These are phyloP conservation scores for Canavalia ensiformis DNA, from an alignment of 306 rosid species.

Conservation along the genomic window DNA sequence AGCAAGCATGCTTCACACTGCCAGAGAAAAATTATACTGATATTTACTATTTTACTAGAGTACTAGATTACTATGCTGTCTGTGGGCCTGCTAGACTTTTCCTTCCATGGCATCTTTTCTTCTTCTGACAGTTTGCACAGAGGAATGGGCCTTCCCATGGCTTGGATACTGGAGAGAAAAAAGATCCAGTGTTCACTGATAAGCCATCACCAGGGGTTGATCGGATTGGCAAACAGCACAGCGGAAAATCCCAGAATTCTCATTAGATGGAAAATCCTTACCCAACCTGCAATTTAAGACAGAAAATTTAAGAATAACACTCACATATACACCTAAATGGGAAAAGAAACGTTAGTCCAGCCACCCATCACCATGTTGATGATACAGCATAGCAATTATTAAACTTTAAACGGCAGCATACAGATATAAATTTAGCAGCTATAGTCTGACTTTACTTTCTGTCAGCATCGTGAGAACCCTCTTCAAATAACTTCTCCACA, in stretches of 20 bases:
- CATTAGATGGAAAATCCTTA: conserved; percentile 66
- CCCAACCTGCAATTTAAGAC: conserved; percentile 72
- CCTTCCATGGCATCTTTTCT: conserved; percentile 97
- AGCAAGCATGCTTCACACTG: conserved; percentile 79
- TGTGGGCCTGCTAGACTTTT: conserved; percentile 65
- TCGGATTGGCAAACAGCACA: conserved; percentile 92
- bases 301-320: conserved; percentile 22
- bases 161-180: conserved; percentile 72
- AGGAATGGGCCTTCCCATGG: conserved; percentile 91
- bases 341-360: not conserved
- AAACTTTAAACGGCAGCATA: not conserved
- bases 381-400: not conserved
- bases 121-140: conserved; percentile 72
- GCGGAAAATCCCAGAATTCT: conserved; percentile 72
- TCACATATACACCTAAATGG: not conserved
- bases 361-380: not conserved
- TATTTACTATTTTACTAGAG: conserved; percentile 51
- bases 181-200: conserved; percentile 70
- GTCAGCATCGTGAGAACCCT: conserved; percentile 93
- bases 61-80: conserved; percentile 56
- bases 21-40: conserved; percentile 57
- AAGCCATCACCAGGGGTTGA: conserved; percentile 74
- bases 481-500: conserved; percentile 94
- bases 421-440: conserved; percentile 7
- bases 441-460: conserved; percentile 65